Evolutionary conservation across 2,329 filamentous ascomycete species (phyloP).

Genomic region (Penicillium janthinellum): DNA sequence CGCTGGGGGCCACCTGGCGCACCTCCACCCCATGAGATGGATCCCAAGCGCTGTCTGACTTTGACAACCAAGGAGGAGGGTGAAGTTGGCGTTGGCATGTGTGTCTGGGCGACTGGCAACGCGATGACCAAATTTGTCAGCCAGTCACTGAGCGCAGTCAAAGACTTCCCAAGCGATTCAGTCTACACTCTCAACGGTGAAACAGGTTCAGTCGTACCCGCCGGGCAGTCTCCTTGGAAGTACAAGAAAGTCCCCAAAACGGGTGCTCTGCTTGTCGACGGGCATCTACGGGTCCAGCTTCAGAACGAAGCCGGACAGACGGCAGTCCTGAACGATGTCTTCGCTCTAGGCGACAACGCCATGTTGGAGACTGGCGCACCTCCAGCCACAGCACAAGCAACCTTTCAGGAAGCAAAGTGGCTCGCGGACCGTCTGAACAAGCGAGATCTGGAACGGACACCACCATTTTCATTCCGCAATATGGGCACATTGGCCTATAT

Average conservation of each 20-base stretch:
- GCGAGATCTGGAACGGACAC: slow-evolving; percentile 37
- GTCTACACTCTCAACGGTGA: slow-evolving; percentile 28
- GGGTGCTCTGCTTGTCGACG: slow-evolving; percentile 58
- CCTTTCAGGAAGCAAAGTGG: slow-evolving; percentile 61
- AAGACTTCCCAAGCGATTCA: slow-evolving; percentile 37
- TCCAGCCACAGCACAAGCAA: slow-evolving; percentile 62
- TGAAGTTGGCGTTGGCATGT: slow-evolving; percentile 61
- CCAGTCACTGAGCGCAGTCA: slow-evolving; percentile 32
- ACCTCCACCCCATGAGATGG: slow-evolving; percentile 40
- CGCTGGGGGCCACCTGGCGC: slow-evolving; percentile 52
- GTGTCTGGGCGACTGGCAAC: slow-evolving; percentile 56
- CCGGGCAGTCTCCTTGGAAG: slow-evolving; percentile 44
- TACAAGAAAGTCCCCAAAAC: slow-evolving; percentile 52
- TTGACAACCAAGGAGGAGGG: slow-evolving; percentile 60
- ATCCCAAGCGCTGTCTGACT: slow-evolving; percentile 51
- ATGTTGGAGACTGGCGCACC: slow-evolving; percentile 54
- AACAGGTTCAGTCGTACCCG: slow-evolving; percentile 9
- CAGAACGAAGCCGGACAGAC: slow-evolving; percentile 38
- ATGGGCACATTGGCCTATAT: slow-evolving; percentile 63
- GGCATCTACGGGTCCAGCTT: slow-evolving; percentile 58
- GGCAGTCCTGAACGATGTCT: slow-evolving; percentile 56
- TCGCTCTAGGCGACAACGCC: slow-evolving; percentile 59
- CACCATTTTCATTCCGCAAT: slow-evolving; percentile 58
- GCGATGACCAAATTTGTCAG: slow-evolving; percentile 39
- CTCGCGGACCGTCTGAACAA: slow-evolving; percentile 58